phyloP scores from a whole-genome alignment of 345 rosid genomes.

The Eucalyptus grandis region DNA sequence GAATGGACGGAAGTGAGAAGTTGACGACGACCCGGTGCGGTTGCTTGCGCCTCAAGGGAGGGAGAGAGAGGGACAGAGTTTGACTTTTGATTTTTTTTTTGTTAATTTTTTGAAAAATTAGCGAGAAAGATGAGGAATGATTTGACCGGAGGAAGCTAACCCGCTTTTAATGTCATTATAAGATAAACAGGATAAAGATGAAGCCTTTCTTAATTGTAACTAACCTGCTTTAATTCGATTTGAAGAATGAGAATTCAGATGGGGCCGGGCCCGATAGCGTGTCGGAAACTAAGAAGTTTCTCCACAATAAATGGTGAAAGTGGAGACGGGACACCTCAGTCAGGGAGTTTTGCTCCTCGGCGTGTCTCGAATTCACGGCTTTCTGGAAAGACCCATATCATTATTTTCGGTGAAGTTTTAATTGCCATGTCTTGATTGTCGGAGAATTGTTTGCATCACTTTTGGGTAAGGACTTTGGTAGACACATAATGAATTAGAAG shows the following conservation, averaged over 20 bases:
- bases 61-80: no score
- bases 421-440: not conserved
- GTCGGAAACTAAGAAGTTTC: not conserved
- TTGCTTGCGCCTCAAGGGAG: not conserved
- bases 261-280: accelerated
- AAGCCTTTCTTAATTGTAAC: not conserved
- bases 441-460: not conserved
- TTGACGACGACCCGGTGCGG: not conserved
- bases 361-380: not conserved
- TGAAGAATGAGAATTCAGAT: not conserved
- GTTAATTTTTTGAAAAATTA: no score
- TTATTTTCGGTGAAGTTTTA: not conserved
- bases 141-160: no score
- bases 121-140: no score
- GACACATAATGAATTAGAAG: not conserved
- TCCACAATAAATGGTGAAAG: not conserved
- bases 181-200: no score
- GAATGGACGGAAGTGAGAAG: not conserved
- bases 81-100: no score
- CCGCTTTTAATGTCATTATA: no score
- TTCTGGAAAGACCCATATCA: accelerated
- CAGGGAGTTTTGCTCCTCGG: accelerated
- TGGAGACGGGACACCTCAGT: not conserved
- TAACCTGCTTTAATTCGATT: not conserved
- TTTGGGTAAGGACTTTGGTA: not conserved